These are phyloP conservation scores for Taiozyma onychis DNA, from an alignment of 1,139 yeast species.

Conservation along the genomic window DNA sequence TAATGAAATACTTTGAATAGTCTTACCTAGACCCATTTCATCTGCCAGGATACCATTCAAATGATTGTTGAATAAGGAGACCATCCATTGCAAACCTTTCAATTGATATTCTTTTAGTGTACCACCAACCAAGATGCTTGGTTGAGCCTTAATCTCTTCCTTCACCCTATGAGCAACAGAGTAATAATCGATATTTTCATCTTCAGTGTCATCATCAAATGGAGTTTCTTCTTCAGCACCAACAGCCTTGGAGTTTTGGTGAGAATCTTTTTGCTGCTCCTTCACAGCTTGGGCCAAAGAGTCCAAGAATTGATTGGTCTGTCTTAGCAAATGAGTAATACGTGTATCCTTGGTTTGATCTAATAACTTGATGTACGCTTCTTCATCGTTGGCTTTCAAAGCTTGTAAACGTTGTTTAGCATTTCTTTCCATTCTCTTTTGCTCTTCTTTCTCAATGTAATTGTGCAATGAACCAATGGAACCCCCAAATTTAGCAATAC, in stretches of 20 bases:
- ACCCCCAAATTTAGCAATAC: slow-evolving; percentile 39
- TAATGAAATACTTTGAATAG: slow-evolving; percentile 78
- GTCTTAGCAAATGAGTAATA: slow-evolving; percentile 72
- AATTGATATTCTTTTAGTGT: slow-evolving; percentile 86
- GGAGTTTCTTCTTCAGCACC: slow-evolving; percentile 29
- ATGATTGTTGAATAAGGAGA: slow-evolving; percentile 86
- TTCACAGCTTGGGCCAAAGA: slow-evolving; percentile 74
- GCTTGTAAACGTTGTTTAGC: slow-evolving; percentile 87
- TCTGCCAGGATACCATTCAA: slow-evolving; percentile 93
- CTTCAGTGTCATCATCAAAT: slow-evolving; percentile 37
- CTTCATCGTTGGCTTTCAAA: slow-evolving; percentile 78
- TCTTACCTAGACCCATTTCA: slow-evolving; percentile 90
- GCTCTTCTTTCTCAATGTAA: slow-evolving; percentile 67
- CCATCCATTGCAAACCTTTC: slow-evolving; percentile 98
- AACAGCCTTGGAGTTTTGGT: slow-evolving; percentile 30
- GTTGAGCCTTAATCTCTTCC: slow-evolving; percentile 62
- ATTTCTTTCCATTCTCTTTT: slow-evolving; percentile 64
- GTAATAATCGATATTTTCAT: slow-evolving; percentile 64
- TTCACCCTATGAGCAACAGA: slow-evolving; percentile 73
- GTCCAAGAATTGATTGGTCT: slow-evolving; percentile 72
- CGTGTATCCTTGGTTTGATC: slow-evolving; percentile 83
- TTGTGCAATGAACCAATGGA: slow-evolving; percentile 37
- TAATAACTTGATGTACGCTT: slow-evolving; percentile 71
- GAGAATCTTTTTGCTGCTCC: slow-evolving; percentile 62
- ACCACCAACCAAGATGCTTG: slow-evolving; percentile 75